Conservation (phyloP, 163 green algal genomes). For the Coccomyxa subellipsoidea region DNA sequence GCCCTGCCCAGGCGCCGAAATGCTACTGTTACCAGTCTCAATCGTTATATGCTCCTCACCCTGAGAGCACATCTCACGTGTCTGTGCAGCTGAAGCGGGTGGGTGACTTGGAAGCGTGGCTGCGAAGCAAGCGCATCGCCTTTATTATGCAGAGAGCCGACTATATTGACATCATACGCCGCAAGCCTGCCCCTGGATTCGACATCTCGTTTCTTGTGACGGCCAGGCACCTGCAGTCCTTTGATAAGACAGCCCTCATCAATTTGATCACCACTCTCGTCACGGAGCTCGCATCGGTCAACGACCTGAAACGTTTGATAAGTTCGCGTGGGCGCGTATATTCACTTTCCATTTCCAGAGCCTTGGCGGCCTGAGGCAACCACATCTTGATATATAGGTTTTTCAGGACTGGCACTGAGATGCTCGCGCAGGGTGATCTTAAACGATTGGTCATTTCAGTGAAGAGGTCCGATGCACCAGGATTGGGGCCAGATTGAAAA, state of each 20-base stretch:
- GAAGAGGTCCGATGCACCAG: too few relatives aligned
- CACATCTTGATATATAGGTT: neutral
- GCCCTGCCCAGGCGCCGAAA: too few relatives aligned
- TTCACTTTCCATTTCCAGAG: neutral
- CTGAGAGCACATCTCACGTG: too few relatives aligned
- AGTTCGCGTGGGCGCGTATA: neutral
- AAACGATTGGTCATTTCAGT: neutral
- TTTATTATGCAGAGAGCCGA: neutral
- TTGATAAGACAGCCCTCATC: neutral
- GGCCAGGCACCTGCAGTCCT: neutral
- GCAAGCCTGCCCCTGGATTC: conserved; percentile 4
- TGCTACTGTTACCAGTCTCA: too few relatives aligned
- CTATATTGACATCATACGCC: neutral
- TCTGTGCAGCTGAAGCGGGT: conserved; percentile 1
- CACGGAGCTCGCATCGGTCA: neutral
- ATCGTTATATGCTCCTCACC: too few relatives aligned
- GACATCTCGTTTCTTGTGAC: conserved; percentile 5
- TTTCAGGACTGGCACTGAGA: neutral
- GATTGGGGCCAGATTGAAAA: too few relatives aligned
- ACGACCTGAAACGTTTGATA: conserved; percentile 1
- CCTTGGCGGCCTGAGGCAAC: neutral
- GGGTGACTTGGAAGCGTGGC: neutral
- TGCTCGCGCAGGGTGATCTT: neutral
- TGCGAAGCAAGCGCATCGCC: neutral
- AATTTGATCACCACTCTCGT: neutral